A percentile compares a stretch with the other conserved stretches of the same genome.
Conservation (phyloP, 2,329 filamentous ascomycete genomes). For the Alternaria triticina region DNA sequence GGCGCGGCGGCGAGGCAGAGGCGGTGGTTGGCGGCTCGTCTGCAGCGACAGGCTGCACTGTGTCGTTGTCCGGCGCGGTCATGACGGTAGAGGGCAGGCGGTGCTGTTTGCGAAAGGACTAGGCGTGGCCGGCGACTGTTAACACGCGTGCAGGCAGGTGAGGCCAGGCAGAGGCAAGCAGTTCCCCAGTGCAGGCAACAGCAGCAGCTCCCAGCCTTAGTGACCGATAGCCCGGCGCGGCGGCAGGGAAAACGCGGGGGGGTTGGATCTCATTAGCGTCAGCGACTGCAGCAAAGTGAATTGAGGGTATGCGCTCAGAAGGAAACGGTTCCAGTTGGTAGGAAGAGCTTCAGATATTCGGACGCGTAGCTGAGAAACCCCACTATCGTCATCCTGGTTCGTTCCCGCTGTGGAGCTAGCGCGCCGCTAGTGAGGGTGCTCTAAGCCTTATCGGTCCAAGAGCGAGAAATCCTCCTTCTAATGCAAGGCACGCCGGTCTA, state of each 20-base stretch:
- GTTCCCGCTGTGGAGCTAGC: conserved; percentile 9
- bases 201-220: conserved; percentile 29
- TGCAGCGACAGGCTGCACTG: conserved; percentile 44
- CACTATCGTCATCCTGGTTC: conserved; percentile 14
- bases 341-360: conserved; percentile 63
- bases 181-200: conserved; percentile 32
- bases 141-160: conserved; percentile 22
- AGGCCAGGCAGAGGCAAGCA: conserved; percentile 32
- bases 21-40: conserved; percentile 39
- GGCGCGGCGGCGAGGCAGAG: conserved; percentile 46
- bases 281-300: conserved; percentile 3
- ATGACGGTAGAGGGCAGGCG: conserved; percentile 34
- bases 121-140: conserved; percentile 22
- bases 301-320: not conserved
- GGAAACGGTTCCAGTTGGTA: not conserved
- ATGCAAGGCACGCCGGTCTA: conserved; percentile 15
- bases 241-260: conserved; percentile 19
- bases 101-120: conserved; percentile 23
- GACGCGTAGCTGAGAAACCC: conserved; percentile 5
- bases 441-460: conserved; percentile 5
- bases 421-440: conserved; percentile 4
- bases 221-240: conserved; percentile 29
- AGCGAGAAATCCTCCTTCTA: conserved; percentile 11
- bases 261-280: conserved; percentile 37
- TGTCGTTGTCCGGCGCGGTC: conserved; percentile 40